Base-by-base conservation (phyloP, 768 basidiomycete species). In the Pleurotus tuber-regium region DNA sequence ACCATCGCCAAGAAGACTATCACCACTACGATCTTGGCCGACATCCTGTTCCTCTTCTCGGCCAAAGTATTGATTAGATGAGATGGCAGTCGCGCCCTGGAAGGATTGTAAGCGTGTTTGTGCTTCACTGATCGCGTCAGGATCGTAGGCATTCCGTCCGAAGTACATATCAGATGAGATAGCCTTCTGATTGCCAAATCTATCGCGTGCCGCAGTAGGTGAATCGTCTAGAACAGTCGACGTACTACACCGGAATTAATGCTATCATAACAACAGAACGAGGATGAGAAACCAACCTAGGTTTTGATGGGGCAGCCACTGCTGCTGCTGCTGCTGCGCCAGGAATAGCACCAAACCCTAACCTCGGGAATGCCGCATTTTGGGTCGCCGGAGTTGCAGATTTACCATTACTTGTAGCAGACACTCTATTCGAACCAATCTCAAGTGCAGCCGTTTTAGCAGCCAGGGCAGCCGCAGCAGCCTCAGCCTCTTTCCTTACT, bases 131-230 rank as follows among this genome's bases (percentile, higher is more conserved):
- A 79, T 61, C 3, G 83, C 76, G 30, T 66, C 61, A 1, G 91
- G 82, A 63, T 98, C 95, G 70, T 97, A 98, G 18, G 84, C 67
- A 43, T 89, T 88, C 35, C 96, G 82, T 19, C 87, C 92, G 65
- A 98, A 98, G 75, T 87, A 98, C 90, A 94, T 93, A 63, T 98
- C 97, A 3, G 93, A 96, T 4, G 95, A 98, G 66, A 99, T 99
- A 49, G 82, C 93, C 65, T 98, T 99, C 66, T 98, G 97, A 53
- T 63, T 67, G 2, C 92, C 91, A 66, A 98, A 99, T 60, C 90
- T 92, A 6, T 95, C 88, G 52, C 94, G 83, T 1, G 97, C 96
- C 14, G 80, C 82, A 4, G 83, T 93, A 0, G 85, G 83, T 23
- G 84, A 72, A 47, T 89, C 83, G 44, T 84, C 86, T 4, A 68